A percentile compares a stretch with the other conserved stretches of the same genome.
Evolutionary conservation across 768 basidiomycete species (phyloP).

Genomic region (Mycena capillaripes): DNA sequence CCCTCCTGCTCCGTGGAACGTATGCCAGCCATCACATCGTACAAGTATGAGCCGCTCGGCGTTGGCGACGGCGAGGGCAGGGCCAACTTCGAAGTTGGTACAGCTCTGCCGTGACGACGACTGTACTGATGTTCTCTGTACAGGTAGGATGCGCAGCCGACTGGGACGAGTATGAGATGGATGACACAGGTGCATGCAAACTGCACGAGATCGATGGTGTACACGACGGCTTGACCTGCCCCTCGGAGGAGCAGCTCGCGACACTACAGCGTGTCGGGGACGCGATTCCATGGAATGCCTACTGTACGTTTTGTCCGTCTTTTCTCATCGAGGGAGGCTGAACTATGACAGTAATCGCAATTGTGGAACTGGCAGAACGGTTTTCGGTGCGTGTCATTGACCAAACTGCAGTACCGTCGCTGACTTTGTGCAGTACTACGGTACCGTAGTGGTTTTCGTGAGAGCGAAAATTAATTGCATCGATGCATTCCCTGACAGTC

Average conservation of each 20-base stretch:
- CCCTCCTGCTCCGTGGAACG: too few relatives aligned
- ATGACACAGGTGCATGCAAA: neutral
- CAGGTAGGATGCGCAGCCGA: neutral
- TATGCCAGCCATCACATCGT: too few relatives aligned
- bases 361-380: slow-evolving; percentile 80
- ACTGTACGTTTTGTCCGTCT: slow-evolving; percentile 56
- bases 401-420: neutral
- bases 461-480: neutral
- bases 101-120: too few relatives aligned
- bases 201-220: slow-evolving; percentile 41
- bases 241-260: slow-evolving; percentile 70
- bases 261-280: slow-evolving; percentile 76
- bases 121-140: too few relatives aligned
- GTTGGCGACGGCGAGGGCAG: neutral
- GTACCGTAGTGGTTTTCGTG: slow-evolving; percentile 33
- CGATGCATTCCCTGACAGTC: neutral
- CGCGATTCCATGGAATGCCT: slow-evolving; percentile 69
- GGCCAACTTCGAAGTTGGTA: neutral
- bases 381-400: slow-evolving; percentile 65
- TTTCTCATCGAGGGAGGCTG: neutral
- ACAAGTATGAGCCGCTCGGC: slow-evolving; percentile 27
- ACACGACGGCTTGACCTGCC: slow-evolving; percentile 73
- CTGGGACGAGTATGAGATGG: slow-evolving; percentile 24
- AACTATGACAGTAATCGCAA: slow-evolving; percentile 65
- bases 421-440: slow-evolving; percentile 25